A percentile compares a stretch with the other conserved stretches of the same genome.
Conservation (phyloP, 2,329 filamentous ascomycete species). For the Colletotrichum shisoi region DNA sequence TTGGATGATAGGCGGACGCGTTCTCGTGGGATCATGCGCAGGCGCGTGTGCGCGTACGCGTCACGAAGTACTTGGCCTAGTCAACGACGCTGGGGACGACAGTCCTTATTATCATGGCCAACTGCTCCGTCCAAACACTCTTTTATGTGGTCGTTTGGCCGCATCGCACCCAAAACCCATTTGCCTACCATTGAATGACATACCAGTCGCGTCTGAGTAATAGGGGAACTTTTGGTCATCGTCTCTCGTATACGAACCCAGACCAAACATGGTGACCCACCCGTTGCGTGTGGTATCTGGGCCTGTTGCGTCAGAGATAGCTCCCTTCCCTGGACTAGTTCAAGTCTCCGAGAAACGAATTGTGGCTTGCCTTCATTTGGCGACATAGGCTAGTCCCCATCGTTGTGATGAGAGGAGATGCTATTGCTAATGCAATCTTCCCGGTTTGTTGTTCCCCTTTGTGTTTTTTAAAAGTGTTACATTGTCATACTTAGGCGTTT, state of each 20-base stretch:
- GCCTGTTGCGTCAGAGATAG: background rate
- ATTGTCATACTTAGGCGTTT: background rate
- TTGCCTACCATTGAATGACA: no score
- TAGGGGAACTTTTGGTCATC: no score
- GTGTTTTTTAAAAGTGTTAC: background rate
- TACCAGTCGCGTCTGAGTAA: no score
- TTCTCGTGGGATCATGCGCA: background rate
- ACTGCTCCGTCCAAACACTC: background rate
- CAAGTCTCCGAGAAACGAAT: background rate
- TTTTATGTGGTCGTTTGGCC: no score
- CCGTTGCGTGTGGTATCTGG: background rate
- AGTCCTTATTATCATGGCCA: background rate
- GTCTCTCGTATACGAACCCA: background rate
- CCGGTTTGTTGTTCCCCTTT: background rate
- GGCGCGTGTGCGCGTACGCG: background rate
- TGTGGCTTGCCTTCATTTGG: background rate
- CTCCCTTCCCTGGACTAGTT: background rate
- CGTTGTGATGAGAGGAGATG: background rate
- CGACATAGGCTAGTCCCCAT: background rate
- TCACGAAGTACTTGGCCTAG: background rate
- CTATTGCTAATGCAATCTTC: background rate
- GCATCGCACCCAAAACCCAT: no score
- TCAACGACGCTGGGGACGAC: background rate
- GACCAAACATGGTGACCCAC: background rate
- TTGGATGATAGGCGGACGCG: background rate